Conservation (phyloP, 2,329 filamentous ascomycete genomes). For the Neonectria punicea region DNA sequence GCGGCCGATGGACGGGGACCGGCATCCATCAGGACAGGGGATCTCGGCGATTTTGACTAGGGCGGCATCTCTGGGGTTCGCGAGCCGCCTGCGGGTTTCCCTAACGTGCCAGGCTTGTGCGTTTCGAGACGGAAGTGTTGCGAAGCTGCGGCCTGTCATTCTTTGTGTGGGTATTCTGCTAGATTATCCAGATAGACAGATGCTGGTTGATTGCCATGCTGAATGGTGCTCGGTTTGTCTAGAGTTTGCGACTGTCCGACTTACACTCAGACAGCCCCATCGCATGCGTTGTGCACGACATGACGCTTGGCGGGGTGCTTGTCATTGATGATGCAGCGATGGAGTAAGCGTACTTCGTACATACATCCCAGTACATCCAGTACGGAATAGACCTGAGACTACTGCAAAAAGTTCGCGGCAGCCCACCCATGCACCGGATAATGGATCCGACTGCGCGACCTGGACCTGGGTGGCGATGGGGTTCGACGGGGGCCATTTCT, state of each 20-base stretch:
- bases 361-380: neutral
- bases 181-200: neutral
- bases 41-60: conserved; percentile 1
- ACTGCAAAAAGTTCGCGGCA: neutral
- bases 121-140: neutral
- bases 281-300: neutral
- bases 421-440: neutral
- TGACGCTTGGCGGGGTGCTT: neutral
- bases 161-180: neutral
- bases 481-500: neutral
- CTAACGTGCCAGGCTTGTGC: neutral
- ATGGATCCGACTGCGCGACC: neutral
- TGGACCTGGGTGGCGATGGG: neutral
- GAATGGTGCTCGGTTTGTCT: neutral
- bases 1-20: conserved; percentile 1
- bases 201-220: neutral
- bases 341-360: neutral
- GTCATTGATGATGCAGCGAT: neutral
- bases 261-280: neutral
- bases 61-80: conserved; percentile 6
- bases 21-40: neutral
- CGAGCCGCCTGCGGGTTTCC: conserved; percentile 15
- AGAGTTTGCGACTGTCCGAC: neutral
- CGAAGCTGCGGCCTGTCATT: too few relatives aligned
- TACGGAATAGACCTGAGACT: neutral